phyloP scores from a whole-genome alignment of 2,329 filamentous ascomycete species.

The Fusarium buharicum region DNA sequence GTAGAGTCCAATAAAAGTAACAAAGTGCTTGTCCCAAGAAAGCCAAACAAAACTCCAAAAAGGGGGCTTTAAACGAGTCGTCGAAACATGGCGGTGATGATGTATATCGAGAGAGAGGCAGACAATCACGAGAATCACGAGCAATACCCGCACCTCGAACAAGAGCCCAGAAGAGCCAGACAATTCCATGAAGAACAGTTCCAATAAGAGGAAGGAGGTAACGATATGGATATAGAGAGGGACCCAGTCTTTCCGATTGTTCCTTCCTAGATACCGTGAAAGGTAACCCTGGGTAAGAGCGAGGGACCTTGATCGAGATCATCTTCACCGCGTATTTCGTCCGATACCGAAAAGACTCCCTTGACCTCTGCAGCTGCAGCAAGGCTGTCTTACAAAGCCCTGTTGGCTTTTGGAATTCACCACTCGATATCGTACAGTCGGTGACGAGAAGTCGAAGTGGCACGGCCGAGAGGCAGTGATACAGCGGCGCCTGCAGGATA shows the following conservation, averaged over 20 bases:
- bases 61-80: constrained; percentile 36
- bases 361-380: constrained; percentile 8
- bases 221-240: not conserved
- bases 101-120: constrained; percentile 48
- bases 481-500: constrained; percentile 23
- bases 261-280: constrained; percentile 12
- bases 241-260: not conserved
- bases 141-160: not conserved
- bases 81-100: constrained; percentile 53
- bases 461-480: constrained; percentile 27
- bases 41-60: constrained; percentile 54
- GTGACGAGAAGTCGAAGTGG: constrained; percentile 20
- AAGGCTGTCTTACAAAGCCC: constrained; percentile 11
- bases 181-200: not conserved
- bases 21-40: constrained; percentile 55
- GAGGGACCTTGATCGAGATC: not conserved
- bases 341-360: constrained; percentile 3
- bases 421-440: constrained; percentile 13
- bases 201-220: constrained; percentile 14
- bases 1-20: constrained; percentile 49
- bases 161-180: constrained; percentile 1
- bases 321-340: constrained; percentile 9
- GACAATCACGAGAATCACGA: constrained; percentile 21
- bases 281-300: constrained; percentile 7
- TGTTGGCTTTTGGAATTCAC: constrained; percentile 10